A percentile compares a stretch with the other conserved stretches of the same genome.
Evolutionary conservation across 768 basidiomycete species (phyloP).

Genomic region (Leucogyrophana mollusca): DNA sequence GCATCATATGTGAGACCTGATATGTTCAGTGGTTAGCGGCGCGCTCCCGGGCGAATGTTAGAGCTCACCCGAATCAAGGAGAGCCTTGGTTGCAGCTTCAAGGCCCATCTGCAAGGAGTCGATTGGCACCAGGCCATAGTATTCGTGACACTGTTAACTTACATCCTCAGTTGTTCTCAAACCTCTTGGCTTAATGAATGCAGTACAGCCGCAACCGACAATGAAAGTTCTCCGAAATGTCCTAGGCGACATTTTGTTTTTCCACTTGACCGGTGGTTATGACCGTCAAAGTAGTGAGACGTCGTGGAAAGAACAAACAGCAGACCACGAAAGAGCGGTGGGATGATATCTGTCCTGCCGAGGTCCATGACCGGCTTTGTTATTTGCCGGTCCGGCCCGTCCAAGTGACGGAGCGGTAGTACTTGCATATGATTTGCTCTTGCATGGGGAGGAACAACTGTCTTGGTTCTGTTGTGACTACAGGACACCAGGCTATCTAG

Average conservation of each 20-base stretch:
- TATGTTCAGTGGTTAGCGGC: not conserved
- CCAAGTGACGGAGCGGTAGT: too few species aligned
- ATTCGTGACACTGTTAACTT: slow-evolving; percentile 18
- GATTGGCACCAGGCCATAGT: not conserved
- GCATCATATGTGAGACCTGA: slow-evolving; percentile 81
- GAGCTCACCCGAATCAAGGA: slow-evolving; percentile 77
- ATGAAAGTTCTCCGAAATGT: slow-evolving; percentile 47
- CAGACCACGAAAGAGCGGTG: too few species aligned
- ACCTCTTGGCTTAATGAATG: slow-evolving; percentile 78
- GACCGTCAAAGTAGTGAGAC: too few species aligned
- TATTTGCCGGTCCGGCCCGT: too few species aligned
- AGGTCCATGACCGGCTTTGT: too few species aligned
- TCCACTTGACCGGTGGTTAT: not conserved
- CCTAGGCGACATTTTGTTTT: not conserved
- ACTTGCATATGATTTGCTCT: too few species aligned
- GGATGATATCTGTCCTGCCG: too few species aligned
- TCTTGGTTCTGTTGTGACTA: too few species aligned
- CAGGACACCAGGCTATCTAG: too few species aligned
- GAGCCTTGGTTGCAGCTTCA: slow-evolving; percentile 83
- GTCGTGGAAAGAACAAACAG: too few species aligned
- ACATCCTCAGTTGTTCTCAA: slow-evolving; percentile 71
- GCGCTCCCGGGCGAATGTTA: too few species aligned
- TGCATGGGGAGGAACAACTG: too few species aligned
- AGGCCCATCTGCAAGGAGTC: slow-evolving; percentile 65
- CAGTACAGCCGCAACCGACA: slow-evolving; percentile 72